Evolutionary conservation across 1,284 basidiomycete species (phyloP), one percentile per base, ranked within the genome.

Genomic region (Mycosarcoma mackinlayi): DNA sequence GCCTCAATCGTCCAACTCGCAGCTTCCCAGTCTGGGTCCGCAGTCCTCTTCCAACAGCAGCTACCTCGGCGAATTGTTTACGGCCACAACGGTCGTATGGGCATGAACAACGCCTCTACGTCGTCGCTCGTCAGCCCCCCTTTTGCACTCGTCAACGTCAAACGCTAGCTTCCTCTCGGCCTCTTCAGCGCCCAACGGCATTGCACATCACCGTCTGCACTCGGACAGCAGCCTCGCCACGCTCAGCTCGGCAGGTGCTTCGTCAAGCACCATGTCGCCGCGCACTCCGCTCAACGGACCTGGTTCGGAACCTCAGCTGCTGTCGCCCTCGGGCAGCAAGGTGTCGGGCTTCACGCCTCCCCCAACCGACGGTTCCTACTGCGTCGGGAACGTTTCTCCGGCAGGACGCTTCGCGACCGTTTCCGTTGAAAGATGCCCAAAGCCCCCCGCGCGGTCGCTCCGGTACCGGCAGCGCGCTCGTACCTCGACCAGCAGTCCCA

Each of bases 371-470:
- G 5, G 69, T 66, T 19, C 63, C 69, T 4, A 52, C 48, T 3
- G 54, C 50, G 1, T 48, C 57, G 8, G 58, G 63, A 7, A 49
- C 46, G 2, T 66, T 67, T 33, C 27, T 72, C 14, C 54, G 58
- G n/a, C 68, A 71, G 44, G 63, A 67, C 38, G 39, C 47, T 13
- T 31, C 48, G 6, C 14, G 69, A 11, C 65, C 65, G 5, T 73
- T 73, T 46, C 60, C 70, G 42, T 55, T 73, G 30, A 73, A 73
- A 60, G 50, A 73, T 73, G 70, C 70, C 70, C 28, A 72, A 72
- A 31, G 59, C 56, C 0, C 58, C 59, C 3, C 34, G 6, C 54
- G 63, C 27, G 57, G 53, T 34, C 40, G 68, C 8, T 62, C 62
- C 6, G 68, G 53, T 23, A 71, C 62, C 2, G 62, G 49, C 18